phyloP scores from a whole-genome alignment of 768 basidiomycete genomes.

The Podaxis sp. region DNA sequence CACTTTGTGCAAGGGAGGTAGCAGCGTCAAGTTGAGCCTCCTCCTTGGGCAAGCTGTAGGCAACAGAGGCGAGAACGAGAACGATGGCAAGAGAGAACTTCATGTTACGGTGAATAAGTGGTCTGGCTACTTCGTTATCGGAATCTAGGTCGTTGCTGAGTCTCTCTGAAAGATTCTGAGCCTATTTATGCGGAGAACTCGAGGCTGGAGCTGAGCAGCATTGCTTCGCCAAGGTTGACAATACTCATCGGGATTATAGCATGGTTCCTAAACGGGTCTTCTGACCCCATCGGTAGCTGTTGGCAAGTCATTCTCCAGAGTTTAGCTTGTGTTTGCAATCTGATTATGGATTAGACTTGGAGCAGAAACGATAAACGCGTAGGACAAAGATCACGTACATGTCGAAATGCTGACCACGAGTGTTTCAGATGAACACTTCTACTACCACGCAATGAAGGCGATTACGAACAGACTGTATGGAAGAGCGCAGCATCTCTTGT shows the following conservation, averaged over 20 bases:
- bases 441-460: background rate
- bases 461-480: background rate
- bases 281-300: background rate
- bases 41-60: background rate
- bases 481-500: background rate
- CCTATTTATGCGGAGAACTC: background rate
- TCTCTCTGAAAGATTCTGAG: background rate
- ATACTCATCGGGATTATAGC: background rate
- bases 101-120: background rate
- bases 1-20: background rate
- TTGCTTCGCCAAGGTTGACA: background rate
- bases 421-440: background rate
- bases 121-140: background rate
- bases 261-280: background rate
- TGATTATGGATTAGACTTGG: background rate
- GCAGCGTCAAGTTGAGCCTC: background rate
- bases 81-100: background rate
- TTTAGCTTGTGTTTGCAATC: background rate
- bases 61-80: background rate
- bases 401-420: background rate
- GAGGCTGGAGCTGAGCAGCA: background rate
- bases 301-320: background rate
- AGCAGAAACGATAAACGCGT: background rate
- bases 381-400: background rate
- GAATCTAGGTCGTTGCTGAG: background rate